Evolutionary conservation across 2,329 filamentous ascomycete genomes (phyloP).

Genomic region (Tricladium varicosporioides): DNA sequence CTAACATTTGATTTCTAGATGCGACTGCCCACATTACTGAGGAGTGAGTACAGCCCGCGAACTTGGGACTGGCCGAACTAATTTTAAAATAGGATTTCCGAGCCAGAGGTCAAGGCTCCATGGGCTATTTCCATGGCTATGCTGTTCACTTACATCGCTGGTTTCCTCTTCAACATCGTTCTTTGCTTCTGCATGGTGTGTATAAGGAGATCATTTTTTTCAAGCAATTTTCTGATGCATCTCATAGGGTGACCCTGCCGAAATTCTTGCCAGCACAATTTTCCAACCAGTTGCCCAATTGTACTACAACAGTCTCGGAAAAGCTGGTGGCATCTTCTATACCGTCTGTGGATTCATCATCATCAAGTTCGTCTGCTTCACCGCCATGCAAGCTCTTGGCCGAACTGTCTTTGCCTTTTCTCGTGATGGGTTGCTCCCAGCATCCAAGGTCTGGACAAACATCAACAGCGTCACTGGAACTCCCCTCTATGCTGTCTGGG

Average conservation of each 20-base stretch:
- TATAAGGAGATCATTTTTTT: background rate
- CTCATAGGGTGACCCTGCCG: conserved; percentile 41
- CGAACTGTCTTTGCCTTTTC: conserved; percentile 57
- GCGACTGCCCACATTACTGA: conserved; percentile 45
- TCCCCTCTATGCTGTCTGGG: conserved; percentile 59
- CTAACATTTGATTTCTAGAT: conserved; percentile 26
- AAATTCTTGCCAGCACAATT: conserved; percentile 47
- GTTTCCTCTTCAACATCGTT: conserved; percentile 58
- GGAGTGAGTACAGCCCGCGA: conserved; percentile 31
- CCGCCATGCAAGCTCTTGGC: conserved; percentile 51
- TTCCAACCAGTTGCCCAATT: conserved; percentile 55
- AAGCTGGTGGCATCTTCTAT: conserved; percentile 51
- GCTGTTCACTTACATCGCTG: conserved; percentile 52
- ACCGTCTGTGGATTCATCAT: conserved; percentile 55
- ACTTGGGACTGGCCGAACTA: background rate
- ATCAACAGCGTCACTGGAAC: conserved; percentile 54
- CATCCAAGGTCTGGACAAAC: conserved; percentile 54
- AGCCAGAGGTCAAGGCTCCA: conserved; percentile 51
- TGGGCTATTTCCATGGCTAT: conserved; percentile 56
- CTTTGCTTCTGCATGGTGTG: conserved; percentile 51
- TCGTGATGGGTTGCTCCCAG: conserved; percentile 58
- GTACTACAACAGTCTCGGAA: conserved; percentile 56
- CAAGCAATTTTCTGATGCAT: background rate
- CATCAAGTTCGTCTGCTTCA: conserved; percentile 58
- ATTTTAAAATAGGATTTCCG: conserved; percentile 35